Evolutionary conservation across 148 eudicot species (phyloP).

Genomic region (Beta vulgaris): DNA sequence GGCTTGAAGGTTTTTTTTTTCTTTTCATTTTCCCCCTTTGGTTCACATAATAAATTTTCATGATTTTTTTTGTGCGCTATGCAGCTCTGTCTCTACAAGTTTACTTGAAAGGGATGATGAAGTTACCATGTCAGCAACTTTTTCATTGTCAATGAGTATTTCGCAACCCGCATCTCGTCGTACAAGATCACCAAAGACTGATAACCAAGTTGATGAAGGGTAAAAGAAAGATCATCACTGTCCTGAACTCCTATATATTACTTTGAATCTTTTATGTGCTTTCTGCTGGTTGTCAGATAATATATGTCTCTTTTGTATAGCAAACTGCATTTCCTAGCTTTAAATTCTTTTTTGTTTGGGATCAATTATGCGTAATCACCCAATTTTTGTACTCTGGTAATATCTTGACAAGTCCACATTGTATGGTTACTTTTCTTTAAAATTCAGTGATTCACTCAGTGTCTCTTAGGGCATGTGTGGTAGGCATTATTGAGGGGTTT

Average conservation of each 20-base stretch:
- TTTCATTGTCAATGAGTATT: conserved; percentile 49
- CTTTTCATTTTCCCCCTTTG: no score
- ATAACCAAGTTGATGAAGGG: conserved; percentile 50
- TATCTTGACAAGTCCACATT: no score
- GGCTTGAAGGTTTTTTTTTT: not conserved
- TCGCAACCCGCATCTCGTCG: conserved; percentile 78
- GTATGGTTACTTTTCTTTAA: not conserved
- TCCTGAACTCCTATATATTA: not conserved
- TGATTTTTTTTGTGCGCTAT: conserved; percentile 25
- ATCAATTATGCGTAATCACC: not conserved
- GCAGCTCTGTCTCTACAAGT: conserved; percentile 67
- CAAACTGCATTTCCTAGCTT: not conserved
- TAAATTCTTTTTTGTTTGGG: not conserved
- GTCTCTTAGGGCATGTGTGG: not conserved
- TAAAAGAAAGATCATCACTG: not conserved
- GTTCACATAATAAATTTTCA: not conserved
- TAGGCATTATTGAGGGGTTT: not conserved
- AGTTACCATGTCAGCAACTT: conserved; percentile 52
- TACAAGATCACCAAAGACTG: conserved; percentile 68
- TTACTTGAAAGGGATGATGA: conserved; percentile 74
- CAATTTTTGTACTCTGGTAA: not conserved
- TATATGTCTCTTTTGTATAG: not conserved
- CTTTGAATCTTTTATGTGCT: not conserved
- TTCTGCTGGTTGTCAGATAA: not conserved
- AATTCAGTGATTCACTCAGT: not conserved